phyloP scores from a whole-genome alignment of 495 filamentous ascomycete genomes.

The Xylaria palmicola region DNA sequence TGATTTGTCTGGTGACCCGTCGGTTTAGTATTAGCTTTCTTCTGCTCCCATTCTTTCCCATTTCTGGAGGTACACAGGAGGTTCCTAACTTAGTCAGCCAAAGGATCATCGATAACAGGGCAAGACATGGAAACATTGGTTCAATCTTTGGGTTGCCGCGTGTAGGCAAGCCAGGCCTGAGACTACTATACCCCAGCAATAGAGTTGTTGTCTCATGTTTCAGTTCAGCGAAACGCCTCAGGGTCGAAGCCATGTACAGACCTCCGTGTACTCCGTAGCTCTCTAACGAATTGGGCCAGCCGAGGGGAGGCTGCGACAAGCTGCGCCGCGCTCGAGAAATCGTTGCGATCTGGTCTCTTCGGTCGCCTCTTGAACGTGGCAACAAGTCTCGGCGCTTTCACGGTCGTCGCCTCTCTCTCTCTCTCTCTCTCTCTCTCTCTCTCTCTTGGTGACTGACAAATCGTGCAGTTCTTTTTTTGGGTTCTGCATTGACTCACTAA shows the following conservation, averaged over 20 bases:
- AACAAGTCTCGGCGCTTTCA: neutral
- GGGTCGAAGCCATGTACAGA: no score
- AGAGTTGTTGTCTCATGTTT: no score
- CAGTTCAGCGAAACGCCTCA: neutral
- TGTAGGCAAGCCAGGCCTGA: neutral
- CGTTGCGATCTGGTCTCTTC: no score
- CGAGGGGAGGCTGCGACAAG: neutral
- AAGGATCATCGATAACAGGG: neutral
- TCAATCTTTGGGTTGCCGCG: neutral
- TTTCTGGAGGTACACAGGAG: no score
- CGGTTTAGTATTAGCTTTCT: no score
- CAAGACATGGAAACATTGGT: neutral
- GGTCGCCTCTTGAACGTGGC: no score
- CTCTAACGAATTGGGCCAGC: no score
- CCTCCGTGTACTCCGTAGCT: no score
- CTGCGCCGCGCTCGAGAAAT: neutral
- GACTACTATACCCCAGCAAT: no score
- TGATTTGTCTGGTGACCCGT: no score
- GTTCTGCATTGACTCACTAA: neutral
- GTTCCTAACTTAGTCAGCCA: neutral
- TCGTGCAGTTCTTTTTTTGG: neutral
- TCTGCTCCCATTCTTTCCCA: no score
- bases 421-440: neutral
- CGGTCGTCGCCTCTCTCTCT: neutral
- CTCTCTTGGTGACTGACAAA: neutral